phyloP scores from a whole-genome alignment of 2,329 filamentous ascomycete genomes.

The Aspergillus fijiensis region DNA sequence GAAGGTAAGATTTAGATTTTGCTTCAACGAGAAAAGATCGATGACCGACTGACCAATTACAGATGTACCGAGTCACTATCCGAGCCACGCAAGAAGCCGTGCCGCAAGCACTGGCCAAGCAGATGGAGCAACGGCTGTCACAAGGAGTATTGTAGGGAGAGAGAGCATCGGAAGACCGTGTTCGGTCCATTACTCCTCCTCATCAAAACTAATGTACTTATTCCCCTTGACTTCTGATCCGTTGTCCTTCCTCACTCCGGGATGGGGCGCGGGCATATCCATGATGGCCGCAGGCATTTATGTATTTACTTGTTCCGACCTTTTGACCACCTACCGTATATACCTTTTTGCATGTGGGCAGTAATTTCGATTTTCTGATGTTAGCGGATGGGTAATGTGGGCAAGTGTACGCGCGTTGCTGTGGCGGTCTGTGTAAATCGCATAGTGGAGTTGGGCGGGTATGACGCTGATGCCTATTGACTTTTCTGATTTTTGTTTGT shows the following conservation, averaged over 20 bases:
- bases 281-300: neutral
- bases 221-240: neutral
- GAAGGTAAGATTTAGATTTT: slow-evolving; percentile 62
- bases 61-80: slow-evolving; percentile 96
- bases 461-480: neutral
- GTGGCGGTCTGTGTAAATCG: neutral
- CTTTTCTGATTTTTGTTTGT: neutral
- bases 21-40: neutral
- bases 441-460: neutral
- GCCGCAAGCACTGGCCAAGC: slow-evolving; percentile 72
- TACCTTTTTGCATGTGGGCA: neutral
- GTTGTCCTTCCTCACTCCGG: neutral
- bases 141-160: slow-evolving; percentile 43
- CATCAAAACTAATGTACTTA: neutral
- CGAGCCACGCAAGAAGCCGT: slow-evolving; percentile 90
- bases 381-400: slow-evolving; percentile 10
- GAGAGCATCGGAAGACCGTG: too few species aligned
- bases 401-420: neutral
- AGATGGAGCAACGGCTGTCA: slow-evolving; percentile 82
- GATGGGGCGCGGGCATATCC: too few species aligned
- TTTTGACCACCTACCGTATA: neutral
- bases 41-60: slow-evolving; percentile 15
- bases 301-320: neutral
- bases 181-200: too few species aligned
- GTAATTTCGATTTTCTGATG: neutral